phyloP scores from a whole-genome alignment of 441 rosid genomes.

The Pelargonium cotyledonis region DNA sequence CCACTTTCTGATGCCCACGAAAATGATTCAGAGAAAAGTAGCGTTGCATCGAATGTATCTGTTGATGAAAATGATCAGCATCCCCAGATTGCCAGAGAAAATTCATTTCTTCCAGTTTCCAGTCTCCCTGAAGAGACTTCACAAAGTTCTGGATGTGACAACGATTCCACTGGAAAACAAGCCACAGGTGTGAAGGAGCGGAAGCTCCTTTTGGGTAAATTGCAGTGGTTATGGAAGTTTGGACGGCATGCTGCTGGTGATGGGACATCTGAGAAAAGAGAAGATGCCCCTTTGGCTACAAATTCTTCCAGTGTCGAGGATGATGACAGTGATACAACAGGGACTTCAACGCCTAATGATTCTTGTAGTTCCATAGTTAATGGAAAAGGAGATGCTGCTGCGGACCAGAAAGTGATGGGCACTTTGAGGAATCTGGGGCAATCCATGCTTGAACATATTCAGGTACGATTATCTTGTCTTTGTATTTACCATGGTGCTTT shows the following conservation, averaged over 20 bases:
- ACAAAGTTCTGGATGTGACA: conserved; percentile 29
- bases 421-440: conserved; percentile 68
- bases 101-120: conserved; percentile 43
- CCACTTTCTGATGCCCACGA: conserved; percentile 49
- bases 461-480: conserved; percentile 37
- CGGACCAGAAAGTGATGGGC: conserved; percentile 62
- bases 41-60: conserved; percentile 47
- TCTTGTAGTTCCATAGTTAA: conserved; percentile 23
- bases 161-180: conserved; percentile 27
- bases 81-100: conserved; percentile 22
- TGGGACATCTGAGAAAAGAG: conserved; percentile 42
- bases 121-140: conserved; percentile 33
- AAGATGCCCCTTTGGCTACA: conserved; percentile 26
- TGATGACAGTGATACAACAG: conserved; percentile 24
- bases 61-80: conserved; percentile 36
- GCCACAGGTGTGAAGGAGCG: conserved; percentile 37
- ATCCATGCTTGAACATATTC: conserved; percentile 89
- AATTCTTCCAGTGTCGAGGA: conserved; percentile 32
- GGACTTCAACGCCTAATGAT: conserved; percentile 3
- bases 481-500: neutral
- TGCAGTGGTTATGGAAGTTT: conserved; percentile 92
- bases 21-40: conserved; percentile 52
- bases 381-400: conserved; percentile 41
- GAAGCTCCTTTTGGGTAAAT: conserved; percentile 53
- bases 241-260: conserved; percentile 47